A percentile compares a stretch with the other conserved stretches of the same genome.
Conservation (phyloP, 345 rosid species). For the Citrus sinensis region DNA sequence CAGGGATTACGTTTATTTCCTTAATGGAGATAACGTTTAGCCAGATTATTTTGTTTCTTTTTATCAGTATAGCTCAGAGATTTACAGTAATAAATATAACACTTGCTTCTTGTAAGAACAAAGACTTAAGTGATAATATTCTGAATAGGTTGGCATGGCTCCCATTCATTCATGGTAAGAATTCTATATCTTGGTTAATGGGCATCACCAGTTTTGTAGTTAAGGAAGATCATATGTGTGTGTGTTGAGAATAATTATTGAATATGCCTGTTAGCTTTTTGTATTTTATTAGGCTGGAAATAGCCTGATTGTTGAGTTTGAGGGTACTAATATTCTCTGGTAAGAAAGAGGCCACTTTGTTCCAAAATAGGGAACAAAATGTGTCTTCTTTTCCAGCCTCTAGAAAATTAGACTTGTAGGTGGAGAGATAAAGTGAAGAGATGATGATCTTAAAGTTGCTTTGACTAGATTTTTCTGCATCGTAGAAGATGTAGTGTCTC, state of each 20-base stretch:
- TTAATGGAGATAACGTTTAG: not conserved
- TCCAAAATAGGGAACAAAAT: not conserved
- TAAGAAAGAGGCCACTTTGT: not conserved
- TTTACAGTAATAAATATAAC: not conserved
- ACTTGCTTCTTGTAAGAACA: not conserved
- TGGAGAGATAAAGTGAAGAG: not conserved
- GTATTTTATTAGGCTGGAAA: not conserved
- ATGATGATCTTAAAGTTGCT: not conserved
- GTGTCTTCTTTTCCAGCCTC: not conserved
- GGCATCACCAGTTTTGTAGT: not conserved
- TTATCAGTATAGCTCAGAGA: not conserved
- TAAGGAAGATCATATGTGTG: not conserved
- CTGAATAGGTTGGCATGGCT: not conserved
- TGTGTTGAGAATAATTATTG: not conserved
- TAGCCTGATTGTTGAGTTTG: not conserved
- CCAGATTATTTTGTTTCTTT: not conserved
- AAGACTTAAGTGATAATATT: not conserved
- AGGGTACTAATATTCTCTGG: not conserved
- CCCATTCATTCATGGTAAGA: no score
- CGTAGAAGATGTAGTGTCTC: not conserved
- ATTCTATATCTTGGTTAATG: not conserved
- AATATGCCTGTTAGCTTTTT: not conserved
- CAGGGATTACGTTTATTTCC: not conserved
- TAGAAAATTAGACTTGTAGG: not conserved
- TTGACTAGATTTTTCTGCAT: not conserved